Evolutionary conservation across 495 filamentous ascomycete species (phyloP), one percentile per base, ranked within the genome.

Genomic region (Tuber umbilicatum): DNA sequence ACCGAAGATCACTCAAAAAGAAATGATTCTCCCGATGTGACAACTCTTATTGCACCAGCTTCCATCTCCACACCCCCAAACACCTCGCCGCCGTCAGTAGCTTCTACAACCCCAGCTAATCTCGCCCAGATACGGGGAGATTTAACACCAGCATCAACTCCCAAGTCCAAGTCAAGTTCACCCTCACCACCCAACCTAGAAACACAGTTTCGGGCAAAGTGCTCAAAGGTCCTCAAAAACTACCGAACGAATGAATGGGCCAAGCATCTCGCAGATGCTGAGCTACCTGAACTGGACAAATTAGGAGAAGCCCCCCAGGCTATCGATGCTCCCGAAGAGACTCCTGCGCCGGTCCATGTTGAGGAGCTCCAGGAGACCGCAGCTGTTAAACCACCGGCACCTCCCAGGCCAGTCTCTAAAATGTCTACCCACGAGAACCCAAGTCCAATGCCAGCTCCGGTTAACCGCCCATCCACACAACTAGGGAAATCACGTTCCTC

Each of bases 191-290:
- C 71, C 16, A 60, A 41, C 16, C 35, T 42, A 35, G 70, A 73
- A 47, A 60, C 55, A 7, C 73, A 72, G 35, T 14, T 73, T 31
- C 73, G 68, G 70, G 74, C 74, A 21, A 75, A 80, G 69, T 82
- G 81, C 45, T 94, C 94, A 1, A 90, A 86, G 72, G 86, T 97
- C 17, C 89, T 93, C 0, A 86, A 91, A 80, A 91, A 90, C 0
- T 97, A 95, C 79, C 89, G 94, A 69, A 97, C 94, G 7, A 97
- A 97, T 78, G 94, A 98, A 84, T 98, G 94, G 94, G 93, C 94
- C 0, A 97, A 97, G 80, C 93, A 97, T 83, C 84, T 97, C 31
- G 88, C 89, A 41, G 84, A 86, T 64, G 94, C 94, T 6, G 94
- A 97, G 27, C 84, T 83, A 5, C 94, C 93, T 38, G 90, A 92